These are phyloP conservation scores for Boletus sp. DNA, from an alignment of 768 basidiomycete genomes.

Conservation along the genomic window DNA sequence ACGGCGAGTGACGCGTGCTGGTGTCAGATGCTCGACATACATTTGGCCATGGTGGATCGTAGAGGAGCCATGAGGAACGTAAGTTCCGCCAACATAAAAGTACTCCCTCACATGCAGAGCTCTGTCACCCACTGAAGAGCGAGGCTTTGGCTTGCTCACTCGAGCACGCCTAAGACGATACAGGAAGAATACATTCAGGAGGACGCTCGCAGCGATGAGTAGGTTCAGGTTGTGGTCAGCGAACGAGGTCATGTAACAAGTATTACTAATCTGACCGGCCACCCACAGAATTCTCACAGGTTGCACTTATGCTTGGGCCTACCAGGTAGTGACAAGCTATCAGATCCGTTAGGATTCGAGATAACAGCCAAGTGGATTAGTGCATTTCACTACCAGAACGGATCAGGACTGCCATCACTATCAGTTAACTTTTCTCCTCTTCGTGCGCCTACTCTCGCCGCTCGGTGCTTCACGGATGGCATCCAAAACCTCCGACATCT, in stretches of 20 bases:
- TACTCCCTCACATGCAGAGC: conserved; percentile 45
- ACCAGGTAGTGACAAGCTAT: neutral
- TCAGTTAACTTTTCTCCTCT: conserved; percentile 27
- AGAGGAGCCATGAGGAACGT: conserved; percentile 34
- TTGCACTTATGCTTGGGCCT: neutral
- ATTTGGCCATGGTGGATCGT: conserved; percentile 44
- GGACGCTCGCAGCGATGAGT: conserved; percentile 10
- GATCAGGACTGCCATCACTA: neutral
- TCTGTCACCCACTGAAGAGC: conserved; percentile 11
- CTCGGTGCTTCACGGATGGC: conserved; percentile 59
- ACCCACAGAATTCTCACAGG: too few species aligned
- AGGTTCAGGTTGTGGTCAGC: neutral
- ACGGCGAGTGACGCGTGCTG: conserved; percentile 35
- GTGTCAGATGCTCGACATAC: conserved; percentile 51
- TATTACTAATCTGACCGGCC: too few species aligned
- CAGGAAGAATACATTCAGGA: conserved; percentile 21
- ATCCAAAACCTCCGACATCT: conserved; percentile 49
- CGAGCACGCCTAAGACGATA: neutral
- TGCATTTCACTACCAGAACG: neutral
- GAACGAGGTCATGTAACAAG: conserved; percentile 6
- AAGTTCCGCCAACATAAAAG: conserved; percentile 47
- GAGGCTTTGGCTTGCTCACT: neutral
- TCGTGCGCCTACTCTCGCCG: conserved; percentile 37
- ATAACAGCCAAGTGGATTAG: neutral
- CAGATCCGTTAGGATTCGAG: neutral